Percentiles rank a stretch among this genome's conserved stretches.
Conservation (phyloP, 495 filamentous ascomycete species). For the Penicillium lagena region DNA sequence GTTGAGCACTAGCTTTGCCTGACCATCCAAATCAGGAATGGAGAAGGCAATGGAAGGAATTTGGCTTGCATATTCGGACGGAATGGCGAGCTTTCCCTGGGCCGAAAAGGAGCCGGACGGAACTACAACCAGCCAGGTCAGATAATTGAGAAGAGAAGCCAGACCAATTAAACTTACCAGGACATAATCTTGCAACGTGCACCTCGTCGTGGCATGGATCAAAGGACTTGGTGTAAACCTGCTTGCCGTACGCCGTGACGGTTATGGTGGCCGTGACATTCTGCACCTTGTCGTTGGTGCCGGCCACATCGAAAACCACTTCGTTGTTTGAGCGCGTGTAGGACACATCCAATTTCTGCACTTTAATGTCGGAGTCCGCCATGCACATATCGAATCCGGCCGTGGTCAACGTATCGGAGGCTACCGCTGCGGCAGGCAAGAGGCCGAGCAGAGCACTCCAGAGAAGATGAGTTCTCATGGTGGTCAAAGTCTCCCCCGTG, state of each 20-base stretch:
- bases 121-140: constrained; percentile 38
- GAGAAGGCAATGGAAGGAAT: constrained; percentile 90
- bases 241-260: constrained; percentile 79
- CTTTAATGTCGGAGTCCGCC: constrained; percentile 56
- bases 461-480: no score
- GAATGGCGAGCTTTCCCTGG: constrained; percentile 60
- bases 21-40: constrained; percentile 83
- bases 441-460: constrained; percentile 21
- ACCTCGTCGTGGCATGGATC: constrained; percentile 68
- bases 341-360: constrained; percentile 67
- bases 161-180: constrained; percentile 48
- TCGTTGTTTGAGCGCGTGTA: constrained; percentile 68
- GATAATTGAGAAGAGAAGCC: background rate
- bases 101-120: constrained; percentile 70
- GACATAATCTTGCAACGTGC: constrained; percentile 70
- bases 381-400: constrained; percentile 73
- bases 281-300: constrained; percentile 63
- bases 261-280: constrained; percentile 76
- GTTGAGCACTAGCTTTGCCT: constrained; percentile 72
- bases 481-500: no score
- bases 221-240: constrained; percentile 75
- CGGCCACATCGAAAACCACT: constrained; percentile 78
- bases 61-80: constrained; percentile 57
- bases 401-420: constrained; percentile 70
- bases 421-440: constrained; percentile 32